Conservation (phyloP, 768 basidiomycete species). For the Mycena alexandri region DNA sequence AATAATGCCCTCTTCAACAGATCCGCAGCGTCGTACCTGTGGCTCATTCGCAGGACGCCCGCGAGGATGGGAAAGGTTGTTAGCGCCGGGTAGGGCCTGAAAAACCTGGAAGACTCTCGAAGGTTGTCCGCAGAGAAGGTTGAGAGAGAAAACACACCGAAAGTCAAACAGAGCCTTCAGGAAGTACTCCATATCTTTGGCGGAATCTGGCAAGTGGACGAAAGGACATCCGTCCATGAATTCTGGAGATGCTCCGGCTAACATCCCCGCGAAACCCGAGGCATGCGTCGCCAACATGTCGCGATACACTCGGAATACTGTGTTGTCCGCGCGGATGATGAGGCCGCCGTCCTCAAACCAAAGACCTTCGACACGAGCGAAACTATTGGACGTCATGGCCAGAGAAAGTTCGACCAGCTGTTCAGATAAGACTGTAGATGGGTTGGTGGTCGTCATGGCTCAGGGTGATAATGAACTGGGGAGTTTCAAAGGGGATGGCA, state of each 20-base stretch:
- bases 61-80: not conserved
- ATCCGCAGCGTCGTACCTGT: not conserved
- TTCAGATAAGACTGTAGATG: too few species aligned
- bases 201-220: constrained; percentile 6
- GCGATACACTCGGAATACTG: not conserved
- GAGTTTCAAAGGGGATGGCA: too few species aligned
- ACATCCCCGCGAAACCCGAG: constrained; percentile 4
- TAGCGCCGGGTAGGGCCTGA: constrained; percentile 3
- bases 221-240: constrained; percentile 2
- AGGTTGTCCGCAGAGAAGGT: not conserved
- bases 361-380: too few species aligned
- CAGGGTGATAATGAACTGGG: too few species aligned
- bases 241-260: not conserved
- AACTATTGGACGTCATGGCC: too few species aligned
- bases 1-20: not conserved
- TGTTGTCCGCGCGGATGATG: too few species aligned
- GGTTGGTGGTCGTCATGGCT: too few species aligned
- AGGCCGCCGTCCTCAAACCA: too few species aligned
- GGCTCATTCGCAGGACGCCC: not conserved
- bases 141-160: not conserved
- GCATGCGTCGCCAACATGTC: not conserved
- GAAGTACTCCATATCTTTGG: not conserved
- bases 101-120: not conserved
- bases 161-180: constrained; percentile 10
- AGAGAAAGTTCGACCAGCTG: too few species aligned